phyloP scores from a whole-genome alignment of 192 early-diverging fungal species.

The Umbelopsis sp. region DNA sequence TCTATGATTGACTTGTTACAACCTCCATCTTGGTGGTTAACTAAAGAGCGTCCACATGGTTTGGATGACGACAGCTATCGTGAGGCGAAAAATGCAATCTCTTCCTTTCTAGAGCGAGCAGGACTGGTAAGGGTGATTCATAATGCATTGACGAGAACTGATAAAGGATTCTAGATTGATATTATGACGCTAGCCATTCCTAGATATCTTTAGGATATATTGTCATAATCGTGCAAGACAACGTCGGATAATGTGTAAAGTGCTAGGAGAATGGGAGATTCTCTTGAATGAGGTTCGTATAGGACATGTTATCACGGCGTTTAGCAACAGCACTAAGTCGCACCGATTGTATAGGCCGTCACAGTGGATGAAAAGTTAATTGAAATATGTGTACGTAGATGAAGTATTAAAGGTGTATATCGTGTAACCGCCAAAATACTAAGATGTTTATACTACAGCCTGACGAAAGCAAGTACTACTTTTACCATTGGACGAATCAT shows the following conservation, averaged over 20 bases:
- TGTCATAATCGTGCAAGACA: constrained; percentile 66
- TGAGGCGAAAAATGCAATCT: constrained; percentile 9
- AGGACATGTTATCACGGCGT: neutral
- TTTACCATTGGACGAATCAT: constrained; percentile 69
- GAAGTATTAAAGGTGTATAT: neutral
- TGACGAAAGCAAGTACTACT: constrained; percentile 43
- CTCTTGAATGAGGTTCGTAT: constrained; percentile 53
- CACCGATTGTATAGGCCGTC: constrained; percentile 12
- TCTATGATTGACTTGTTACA: constrained; percentile 20
- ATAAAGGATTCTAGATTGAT: neutral
- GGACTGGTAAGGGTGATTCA: constrained; percentile 22
- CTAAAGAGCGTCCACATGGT: neutral
- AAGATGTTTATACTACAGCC: neutral
- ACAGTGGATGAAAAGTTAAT: constrained; percentile 27
- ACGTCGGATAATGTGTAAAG: constrained; percentile 57
- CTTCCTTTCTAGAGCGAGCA: constrained; percentile 22
- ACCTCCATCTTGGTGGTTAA: constrained; percentile 37
- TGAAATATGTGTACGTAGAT: neutral
- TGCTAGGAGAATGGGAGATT: constrained; percentile 57
- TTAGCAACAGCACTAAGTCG: neutral
- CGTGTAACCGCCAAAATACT: neutral
- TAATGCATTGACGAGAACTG: neutral
- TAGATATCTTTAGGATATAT: constrained; percentile 51
- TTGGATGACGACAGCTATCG: neutral
- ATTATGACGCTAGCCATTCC: constrained; percentile 41